Evolutionary conservation across 2,329 filamentous ascomycete genomes (phyloP).

Genomic region (Pseudogymnoascus sp.): DNA sequence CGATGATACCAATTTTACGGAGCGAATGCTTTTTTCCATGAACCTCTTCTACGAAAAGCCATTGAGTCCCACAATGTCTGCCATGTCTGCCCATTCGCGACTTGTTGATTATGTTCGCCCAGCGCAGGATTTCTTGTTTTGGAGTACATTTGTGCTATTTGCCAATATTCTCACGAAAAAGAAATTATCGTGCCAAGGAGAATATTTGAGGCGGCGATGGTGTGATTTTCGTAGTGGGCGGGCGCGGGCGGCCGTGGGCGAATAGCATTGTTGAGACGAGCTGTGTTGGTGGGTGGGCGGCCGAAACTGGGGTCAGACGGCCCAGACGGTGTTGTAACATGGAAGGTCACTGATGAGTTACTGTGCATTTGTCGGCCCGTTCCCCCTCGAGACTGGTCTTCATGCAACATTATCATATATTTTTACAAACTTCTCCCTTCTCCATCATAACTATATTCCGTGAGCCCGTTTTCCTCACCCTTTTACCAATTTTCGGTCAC

Average conservation of each 20-base stretch:
- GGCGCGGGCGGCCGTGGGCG: background rate
- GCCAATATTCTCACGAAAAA: conserved; percentile 4
- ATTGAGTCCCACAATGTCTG: background rate
- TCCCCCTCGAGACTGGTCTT: background rate
- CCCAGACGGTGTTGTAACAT: conserved; percentile 2
- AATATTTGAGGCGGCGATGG: conserved; percentile 1
- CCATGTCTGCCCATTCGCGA: background rate
- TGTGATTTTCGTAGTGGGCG: background rate
- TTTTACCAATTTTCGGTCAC: background rate
- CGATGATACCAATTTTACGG: conserved; percentile 25
- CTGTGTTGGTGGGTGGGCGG: background rate
- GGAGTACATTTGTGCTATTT: background rate
- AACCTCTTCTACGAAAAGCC: background rate
- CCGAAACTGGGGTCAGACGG: background rate
- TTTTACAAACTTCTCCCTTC: background rate
- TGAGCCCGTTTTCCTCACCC: background rate
- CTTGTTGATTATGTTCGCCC: background rate
- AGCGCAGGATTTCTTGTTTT: background rate
- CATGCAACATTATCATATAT: background rate
- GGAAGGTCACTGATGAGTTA: background rate
- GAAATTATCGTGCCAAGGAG: background rate
- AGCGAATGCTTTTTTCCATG: conserved; percentile 4
- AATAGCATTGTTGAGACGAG: conserved; percentile 1
- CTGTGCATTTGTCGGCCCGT: background rate
- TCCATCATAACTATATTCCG: background rate